A percentile compares a stretch with the other conserved stretches of the same genome.
Evolutionary conservation across 371 early-diverging fungal species (phyloP).

Genomic region (Syncephalis fuscata): DNA sequence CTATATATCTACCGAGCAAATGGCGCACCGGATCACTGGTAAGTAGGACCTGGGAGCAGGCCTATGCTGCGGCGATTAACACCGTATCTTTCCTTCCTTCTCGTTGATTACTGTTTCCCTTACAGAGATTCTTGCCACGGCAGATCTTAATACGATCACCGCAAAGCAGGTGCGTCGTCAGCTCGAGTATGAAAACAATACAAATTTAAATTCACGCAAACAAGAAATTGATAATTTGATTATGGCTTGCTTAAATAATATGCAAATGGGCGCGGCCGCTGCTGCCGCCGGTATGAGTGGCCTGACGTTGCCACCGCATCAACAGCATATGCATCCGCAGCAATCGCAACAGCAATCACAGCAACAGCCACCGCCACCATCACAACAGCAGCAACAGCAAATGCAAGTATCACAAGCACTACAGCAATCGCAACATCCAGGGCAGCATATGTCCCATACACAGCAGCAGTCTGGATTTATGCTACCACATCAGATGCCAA

Average conservation of each 20-base stretch:
- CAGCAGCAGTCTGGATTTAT: too few relatives aligned
- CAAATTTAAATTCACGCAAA: slow-evolving; percentile 15
- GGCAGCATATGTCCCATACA: too few relatives aligned
- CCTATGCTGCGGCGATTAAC: too few relatives aligned
- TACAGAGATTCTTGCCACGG: slow-evolving; percentile 16
- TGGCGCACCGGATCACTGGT: too few relatives aligned
- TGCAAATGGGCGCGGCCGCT: slow-evolving; percentile 4
- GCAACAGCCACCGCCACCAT: too few relatives aligned
- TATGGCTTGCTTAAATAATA: slow-evolving; percentile 11
- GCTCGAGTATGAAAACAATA: slow-evolving; percentile 15
- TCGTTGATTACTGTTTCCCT: too few relatives aligned
- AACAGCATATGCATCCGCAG: too few relatives aligned
- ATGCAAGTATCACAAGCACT: background rate
- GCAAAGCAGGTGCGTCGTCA: slow-evolving; percentile 27
- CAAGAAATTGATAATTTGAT: slow-evolving; percentile 23
- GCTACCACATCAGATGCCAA: too few relatives aligned
- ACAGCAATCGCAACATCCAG: slow-evolving; percentile 1
- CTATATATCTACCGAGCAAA: too few relatives aligned
- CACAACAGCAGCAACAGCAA: background rate
- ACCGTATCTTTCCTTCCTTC: too few relatives aligned
- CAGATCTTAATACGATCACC: slow-evolving; percentile 26
- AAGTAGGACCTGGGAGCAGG: too few relatives aligned
- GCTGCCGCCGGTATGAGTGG: background rate
- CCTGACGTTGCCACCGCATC: too few relatives aligned
- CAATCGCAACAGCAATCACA: background rate